Evolutionary conservation across 352 stramenopile species (phyloP).

Genomic region (Phytopythium sindhum): DNA sequence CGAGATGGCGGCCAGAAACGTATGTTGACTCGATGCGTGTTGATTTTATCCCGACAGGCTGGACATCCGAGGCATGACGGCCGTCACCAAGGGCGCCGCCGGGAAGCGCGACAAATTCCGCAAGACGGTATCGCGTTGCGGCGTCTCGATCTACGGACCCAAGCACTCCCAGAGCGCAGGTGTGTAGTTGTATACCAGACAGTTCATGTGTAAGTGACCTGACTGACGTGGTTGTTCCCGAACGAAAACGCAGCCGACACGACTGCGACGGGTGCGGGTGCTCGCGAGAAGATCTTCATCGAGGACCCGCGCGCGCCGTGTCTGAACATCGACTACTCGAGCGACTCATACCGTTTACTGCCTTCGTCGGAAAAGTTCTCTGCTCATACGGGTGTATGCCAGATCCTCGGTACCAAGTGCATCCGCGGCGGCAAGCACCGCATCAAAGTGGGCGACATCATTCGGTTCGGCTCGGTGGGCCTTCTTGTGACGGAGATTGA

Average conservation of each 20-base stretch:
- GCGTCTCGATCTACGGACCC: constrained; percentile 84
- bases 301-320: constrained; percentile 80
- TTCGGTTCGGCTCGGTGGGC: constrained; percentile 80
- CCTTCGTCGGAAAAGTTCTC: constrained; percentile 86
- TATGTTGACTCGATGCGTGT: background rate
- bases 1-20: background rate
- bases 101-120: constrained; percentile 88
- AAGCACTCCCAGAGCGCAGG: constrained; percentile 66
- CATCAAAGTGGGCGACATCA: constrained; percentile 81
- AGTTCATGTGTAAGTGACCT: background rate
- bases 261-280: constrained; percentile 16
- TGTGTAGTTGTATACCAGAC: constrained; percentile 7
- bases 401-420: constrained; percentile 85
- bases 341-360: constrained; percentile 81
- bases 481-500: constrained; percentile 85
- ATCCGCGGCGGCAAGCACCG: constrained; percentile 82
- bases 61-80: constrained; percentile 85
- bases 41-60: constrained; percentile 35
- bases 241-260: constrained; percentile 8
- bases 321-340: constrained; percentile 86
- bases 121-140: constrained; percentile 82
- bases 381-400: constrained; percentile 81
- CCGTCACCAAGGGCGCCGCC: constrained; percentile 78
- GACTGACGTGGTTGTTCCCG: background rate
- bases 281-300: constrained; percentile 83